These are phyloP conservation scores for Apiospora marii DNA, from an alignment of 2,329 filamentous ascomycete genomes.

Conservation along the genomic window DNA sequence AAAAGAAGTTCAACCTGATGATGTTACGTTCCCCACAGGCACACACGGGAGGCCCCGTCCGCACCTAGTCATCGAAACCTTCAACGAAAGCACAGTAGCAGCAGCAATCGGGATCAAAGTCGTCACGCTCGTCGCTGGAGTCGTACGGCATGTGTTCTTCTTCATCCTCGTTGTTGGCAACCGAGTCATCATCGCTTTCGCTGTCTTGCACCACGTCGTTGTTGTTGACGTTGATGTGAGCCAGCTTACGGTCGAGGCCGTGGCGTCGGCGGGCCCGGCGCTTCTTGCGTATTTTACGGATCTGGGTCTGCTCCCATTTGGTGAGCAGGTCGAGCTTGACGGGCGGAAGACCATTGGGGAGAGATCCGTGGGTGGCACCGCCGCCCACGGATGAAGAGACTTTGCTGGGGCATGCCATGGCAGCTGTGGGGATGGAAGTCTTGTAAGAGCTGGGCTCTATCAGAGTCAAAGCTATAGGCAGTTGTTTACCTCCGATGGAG, in stretches of 20 bases:
- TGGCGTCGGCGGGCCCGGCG: neutral
- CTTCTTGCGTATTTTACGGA: neutral
- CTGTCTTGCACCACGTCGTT: neutral
- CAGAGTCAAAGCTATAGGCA: neutral
- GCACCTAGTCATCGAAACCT: neutral
- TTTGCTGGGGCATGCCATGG: neutral
- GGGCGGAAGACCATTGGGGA: neutral
- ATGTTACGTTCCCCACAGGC: neutral
- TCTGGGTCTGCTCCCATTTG: neutral
- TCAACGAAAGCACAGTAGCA: neutral
- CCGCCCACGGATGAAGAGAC: neutral
- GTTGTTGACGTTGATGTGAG: neutral
- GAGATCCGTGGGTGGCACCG: neutral
- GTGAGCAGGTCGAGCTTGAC: slow-evolving; percentile 1
- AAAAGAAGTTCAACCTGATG: neutral
- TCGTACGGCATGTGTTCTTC: neutral
- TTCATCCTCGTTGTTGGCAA: neutral
- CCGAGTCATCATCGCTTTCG: neutral
- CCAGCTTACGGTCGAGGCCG: slow-evolving; percentile 8
- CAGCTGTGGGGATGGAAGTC: neutral
- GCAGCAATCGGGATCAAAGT: neutral
- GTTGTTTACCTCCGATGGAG: neutral
- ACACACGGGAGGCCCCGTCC: neutral
- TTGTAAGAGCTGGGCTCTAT: too few relatives aligned
- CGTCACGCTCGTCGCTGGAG: neutral